Conservation (phyloP, 1,139 yeast species). For the Tardiomyces blankii region DNA sequence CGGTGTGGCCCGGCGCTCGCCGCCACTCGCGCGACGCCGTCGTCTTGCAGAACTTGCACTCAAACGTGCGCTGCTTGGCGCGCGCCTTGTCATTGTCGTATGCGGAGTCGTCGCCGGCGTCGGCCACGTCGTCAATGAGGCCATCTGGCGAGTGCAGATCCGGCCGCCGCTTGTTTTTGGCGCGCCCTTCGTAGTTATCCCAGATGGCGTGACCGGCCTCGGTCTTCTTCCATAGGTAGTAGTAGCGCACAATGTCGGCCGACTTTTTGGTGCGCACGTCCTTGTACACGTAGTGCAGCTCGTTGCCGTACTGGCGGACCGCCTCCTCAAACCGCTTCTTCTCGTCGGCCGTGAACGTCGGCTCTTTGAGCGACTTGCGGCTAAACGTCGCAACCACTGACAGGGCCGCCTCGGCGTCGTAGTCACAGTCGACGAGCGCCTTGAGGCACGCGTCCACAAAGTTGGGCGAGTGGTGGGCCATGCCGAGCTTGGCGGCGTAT, state of each 20-base stretch:
- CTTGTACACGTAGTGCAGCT: slow-evolving; percentile 60
- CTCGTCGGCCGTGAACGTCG: slow-evolving; percentile 59
- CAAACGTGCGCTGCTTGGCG: slow-evolving; percentile 28
- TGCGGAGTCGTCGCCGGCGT: slow-evolving; percentile 61
- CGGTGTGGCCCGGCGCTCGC: slow-evolving; percentile 52
- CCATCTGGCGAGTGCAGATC: slow-evolving; percentile 18
- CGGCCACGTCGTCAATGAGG: slow-evolving; percentile 43
- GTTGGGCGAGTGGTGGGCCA: slow-evolving; percentile 52
- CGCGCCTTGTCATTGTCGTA: slow-evolving; percentile 44
- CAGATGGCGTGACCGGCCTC: slow-evolving; percentile 62
- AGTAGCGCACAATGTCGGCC: slow-evolving; percentile 73
- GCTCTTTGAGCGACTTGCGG: slow-evolving; percentile 55
- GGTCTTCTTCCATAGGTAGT: slow-evolving; percentile 88
- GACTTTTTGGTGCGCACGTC: slow-evolving; percentile 59
- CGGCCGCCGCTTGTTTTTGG: slow-evolving; percentile 29
- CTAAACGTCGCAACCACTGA: slow-evolving; percentile 34
- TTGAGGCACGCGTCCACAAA: slow-evolving; percentile 64
- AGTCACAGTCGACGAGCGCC: slow-evolving; percentile 40
- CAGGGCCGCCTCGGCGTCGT: slow-evolving; percentile 40
- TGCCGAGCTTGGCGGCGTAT: slow-evolving; percentile 40
- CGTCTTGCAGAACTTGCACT: slow-evolving; percentile 59
- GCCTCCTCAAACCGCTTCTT: slow-evolving; percentile 62
- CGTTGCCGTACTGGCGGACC: slow-evolving; percentile 66
- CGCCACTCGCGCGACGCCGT: slow-evolving; percentile 52
- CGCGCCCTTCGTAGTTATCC: slow-evolving; percentile 74